Evolutionary conservation across 2,329 filamentous ascomycete species (phyloP), one percentile per base, ranked within the genome.

Genomic region (Ascochyta pisi): DNA sequence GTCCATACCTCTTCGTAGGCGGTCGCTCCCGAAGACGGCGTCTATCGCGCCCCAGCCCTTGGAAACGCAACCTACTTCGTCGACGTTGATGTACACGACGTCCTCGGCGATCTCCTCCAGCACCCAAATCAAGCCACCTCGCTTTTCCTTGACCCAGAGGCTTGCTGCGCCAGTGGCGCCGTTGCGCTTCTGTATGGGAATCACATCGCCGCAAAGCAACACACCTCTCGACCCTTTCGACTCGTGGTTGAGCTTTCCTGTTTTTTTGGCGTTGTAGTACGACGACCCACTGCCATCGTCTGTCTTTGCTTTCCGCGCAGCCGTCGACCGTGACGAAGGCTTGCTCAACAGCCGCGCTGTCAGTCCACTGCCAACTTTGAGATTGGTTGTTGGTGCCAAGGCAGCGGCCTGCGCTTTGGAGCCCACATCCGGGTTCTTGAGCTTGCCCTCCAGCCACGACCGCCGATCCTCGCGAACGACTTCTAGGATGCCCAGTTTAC

Each of bases 61-160:
- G 26, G 86, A 83, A 16, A 97, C 84, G 39, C 84, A 83, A 38
- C 92, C 92, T 26, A 91, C 87, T 53, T 92, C 88, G 70, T 96
- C 90, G 19, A 96, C 83, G 10, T 82, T 83, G 39, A 99, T 77
- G 58, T 86, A 85, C 4, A 91, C 92, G 35, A 95, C 88, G 73
- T 99, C 93, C 76, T 99, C 95, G 51, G 94, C 91, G 58, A 99
- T 98, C 77, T 99, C 95, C 74, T 99, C 95, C 2, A 99, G 79
- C 8, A 99, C 95, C 95, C 95, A 99, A 57, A 99, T 98, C 57
- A 99, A 78, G 9, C 94, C 93, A 48, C 92, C 88, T 44, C 89
- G 86, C 77, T 99, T 99, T 76, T 99, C 95, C 79, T 99, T 99
- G 3, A 99, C 95, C 95, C 95, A 99, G 35, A 99, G 80, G 76